These are phyloP conservation scores for Lipomyces chichibuensis DNA, from an alignment of 805 yeast genomes.

Conservation along the genomic window DNA sequence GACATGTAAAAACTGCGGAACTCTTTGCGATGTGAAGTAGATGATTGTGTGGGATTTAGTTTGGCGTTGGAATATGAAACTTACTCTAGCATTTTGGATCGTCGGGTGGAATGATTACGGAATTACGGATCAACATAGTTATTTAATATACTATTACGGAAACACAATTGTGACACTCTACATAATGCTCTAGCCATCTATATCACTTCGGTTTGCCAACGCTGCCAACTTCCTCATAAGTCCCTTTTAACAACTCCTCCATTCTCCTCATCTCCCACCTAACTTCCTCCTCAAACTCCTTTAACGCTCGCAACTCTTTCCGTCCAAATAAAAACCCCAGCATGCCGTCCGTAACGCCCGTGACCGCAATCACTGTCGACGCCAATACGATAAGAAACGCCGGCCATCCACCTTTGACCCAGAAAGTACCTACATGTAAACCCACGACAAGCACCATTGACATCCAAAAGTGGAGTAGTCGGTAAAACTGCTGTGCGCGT, in stretches of 20 bases:
- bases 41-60: background rate
- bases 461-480: constrained; percentile 63
- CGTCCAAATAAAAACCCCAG: constrained; percentile 80
- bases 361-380: constrained; percentile 57
- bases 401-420: constrained; percentile 59
- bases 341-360: constrained; percentile 75
- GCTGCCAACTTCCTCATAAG: background rate
- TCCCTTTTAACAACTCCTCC: background rate
- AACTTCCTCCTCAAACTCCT: constrained; percentile 75
- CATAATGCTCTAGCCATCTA: background rate
- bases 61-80: background rate
- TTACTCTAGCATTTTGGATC: too few species aligned
- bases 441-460: constrained; percentile 59
- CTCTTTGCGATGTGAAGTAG: constrained; percentile 40
- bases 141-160: background rate
- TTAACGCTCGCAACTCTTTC: constrained; percentile 74
- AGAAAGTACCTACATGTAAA: constrained; percentile 58
- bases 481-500: constrained; percentile 63
- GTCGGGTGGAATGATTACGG: too few species aligned
- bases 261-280: constrained; percentile 36
- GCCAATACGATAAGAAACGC: constrained; percentile 65
- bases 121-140: too few species aligned
- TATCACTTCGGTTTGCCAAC: background rate
- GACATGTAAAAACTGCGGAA: constrained; percentile 76
- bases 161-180: background rate